Percentiles rank a stretch among this genome's conserved stretches.
Conservation (phyloP, 768 basidiomycete genomes). For the Tylopilus balloui region DNA sequence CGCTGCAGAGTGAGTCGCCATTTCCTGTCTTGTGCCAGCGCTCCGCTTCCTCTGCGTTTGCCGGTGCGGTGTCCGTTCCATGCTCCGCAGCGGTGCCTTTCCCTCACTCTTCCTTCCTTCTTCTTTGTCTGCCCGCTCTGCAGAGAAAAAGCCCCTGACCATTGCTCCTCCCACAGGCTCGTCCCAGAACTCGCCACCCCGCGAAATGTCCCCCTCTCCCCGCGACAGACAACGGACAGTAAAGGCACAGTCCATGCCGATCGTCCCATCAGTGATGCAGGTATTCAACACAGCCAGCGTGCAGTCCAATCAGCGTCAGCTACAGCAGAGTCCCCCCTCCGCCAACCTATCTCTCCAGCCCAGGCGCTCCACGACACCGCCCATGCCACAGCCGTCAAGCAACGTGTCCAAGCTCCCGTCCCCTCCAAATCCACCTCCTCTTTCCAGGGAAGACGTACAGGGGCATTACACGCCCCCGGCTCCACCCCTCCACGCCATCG, state of each 20-base stretch:
- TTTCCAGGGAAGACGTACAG: slow-evolving; percentile 21
- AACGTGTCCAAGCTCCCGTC: slow-evolving; percentile 32
- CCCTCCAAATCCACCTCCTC: slow-evolving; percentile 7
- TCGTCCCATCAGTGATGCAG: slow-evolving; percentile 54
- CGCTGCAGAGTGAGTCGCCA: slow-evolving; percentile 44
- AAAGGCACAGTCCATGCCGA: slow-evolving; percentile 59
- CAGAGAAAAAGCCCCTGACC: slow-evolving; percentile 1
- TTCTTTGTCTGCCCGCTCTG: no score
- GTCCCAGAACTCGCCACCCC: slow-evolving; percentile 33
- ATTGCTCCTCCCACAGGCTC: slow-evolving; percentile 7
- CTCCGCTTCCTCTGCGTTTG: not conserved
- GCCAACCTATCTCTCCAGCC: slow-evolving; percentile 33
- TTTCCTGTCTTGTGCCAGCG: slow-evolving; percentile 3
- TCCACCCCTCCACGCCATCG: slow-evolving; percentile 32
- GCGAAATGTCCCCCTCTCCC: slow-evolving; percentile 42
- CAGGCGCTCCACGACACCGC: slow-evolving; percentile 31
- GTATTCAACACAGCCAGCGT: slow-evolving; percentile 37
- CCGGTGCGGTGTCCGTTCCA: no score
- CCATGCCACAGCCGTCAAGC: slow-evolving; percentile 31
- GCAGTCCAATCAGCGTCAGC: slow-evolving; percentile 36
- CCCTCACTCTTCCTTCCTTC: no score
- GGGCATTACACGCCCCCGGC: slow-evolving; percentile 45
- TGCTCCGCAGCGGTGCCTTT: no score
- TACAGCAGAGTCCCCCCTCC: slow-evolving; percentile 34
- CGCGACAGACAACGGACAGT: slow-evolving; percentile 47